phyloP scores from a whole-genome alignment of 2,329 filamentous ascomycete species.

The Incumbomyces delicatus region DNA sequence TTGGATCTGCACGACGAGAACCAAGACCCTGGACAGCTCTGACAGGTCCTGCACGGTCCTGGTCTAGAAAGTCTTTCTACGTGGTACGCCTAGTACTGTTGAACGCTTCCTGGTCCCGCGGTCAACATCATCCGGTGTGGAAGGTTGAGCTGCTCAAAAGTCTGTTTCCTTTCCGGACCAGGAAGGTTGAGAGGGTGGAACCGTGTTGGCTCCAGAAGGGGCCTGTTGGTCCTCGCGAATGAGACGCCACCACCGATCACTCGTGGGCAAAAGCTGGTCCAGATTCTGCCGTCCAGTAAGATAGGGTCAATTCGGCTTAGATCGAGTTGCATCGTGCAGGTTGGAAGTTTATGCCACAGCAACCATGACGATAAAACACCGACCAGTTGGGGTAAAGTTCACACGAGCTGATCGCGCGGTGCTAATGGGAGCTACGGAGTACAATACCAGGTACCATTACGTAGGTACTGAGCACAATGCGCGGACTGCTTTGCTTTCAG shows the following conservation, averaged over 20 bases:
- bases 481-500: background rate
- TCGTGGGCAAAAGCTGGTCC: too few species aligned
- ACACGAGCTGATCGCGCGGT: too few species aligned
- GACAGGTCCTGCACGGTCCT: background rate
- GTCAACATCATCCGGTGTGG: background rate
- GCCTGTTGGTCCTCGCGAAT: too few species aligned
- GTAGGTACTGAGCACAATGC: background rate
- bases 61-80: background rate
- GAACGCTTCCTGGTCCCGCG: background rate
- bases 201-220: background rate
- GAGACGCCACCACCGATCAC: too few species aligned
- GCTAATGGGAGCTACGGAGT: too few species aligned
- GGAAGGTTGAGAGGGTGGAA: background rate
- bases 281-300: too few species aligned
- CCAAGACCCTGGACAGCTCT: background rate
- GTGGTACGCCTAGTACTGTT: background rate
- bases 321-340: too few species aligned
- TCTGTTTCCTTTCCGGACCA: background rate
- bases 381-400: too few species aligned
- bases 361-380: too few species aligned
- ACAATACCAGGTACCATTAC: too few species aligned
- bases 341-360: too few species aligned
- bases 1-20: conserved; percentile 5
- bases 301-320: too few species aligned
- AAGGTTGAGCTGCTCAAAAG: conserved; percentile 5